Percentiles rank a stretch among this genome's conserved stretches.
Conservation (phyloP, 31 red algal species). For the Endocladia muricata region DNA sequence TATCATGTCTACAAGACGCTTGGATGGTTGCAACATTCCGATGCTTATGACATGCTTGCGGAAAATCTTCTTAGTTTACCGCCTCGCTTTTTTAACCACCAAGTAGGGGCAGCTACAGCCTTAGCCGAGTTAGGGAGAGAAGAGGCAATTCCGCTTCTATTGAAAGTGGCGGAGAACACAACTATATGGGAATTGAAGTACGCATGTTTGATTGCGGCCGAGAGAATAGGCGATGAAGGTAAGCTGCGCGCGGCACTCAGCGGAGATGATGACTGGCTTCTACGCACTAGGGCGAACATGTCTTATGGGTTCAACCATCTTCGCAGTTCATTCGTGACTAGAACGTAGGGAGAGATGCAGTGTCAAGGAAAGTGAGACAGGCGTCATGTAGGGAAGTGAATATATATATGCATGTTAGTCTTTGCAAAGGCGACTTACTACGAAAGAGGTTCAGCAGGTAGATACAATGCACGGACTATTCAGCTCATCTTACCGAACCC, state of each 20-base stretch:
- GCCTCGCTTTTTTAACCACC: slow-evolving; percentile 86
- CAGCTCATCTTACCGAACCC: too few species aligned
- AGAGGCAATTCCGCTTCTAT: slow-evolving; percentile 25
- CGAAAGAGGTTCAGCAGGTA: too few species aligned
- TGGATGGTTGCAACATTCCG: slow-evolving; percentile 55
- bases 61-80: slow-evolving; percentile 65
- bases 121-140: slow-evolving; percentile 57
- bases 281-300: slow-evolving; percentile 37
- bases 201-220: slow-evolving; percentile 67
- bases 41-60: slow-evolving; percentile 47
- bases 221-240: slow-evolving; percentile 46
- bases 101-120: slow-evolving; percentile 59
- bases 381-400: too few species aligned
- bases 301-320: slow-evolving; percentile 35
- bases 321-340: slow-evolving; percentile 1
- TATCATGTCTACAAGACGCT: slow-evolving; percentile 89
- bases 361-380: too few species aligned
- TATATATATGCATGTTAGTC: too few species aligned
- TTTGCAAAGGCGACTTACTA: too few species aligned
- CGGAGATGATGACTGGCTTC: slow-evolving; percentile 68
- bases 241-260: slow-evolving; percentile 26
- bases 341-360: too few species aligned
- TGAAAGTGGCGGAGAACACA: slow-evolving; percentile 33
- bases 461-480: too few species aligned
- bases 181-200: slow-evolving; percentile 86